Conservation (phyloP, 164 flowering plant species). For the Liquidambar formosana region DNA sequence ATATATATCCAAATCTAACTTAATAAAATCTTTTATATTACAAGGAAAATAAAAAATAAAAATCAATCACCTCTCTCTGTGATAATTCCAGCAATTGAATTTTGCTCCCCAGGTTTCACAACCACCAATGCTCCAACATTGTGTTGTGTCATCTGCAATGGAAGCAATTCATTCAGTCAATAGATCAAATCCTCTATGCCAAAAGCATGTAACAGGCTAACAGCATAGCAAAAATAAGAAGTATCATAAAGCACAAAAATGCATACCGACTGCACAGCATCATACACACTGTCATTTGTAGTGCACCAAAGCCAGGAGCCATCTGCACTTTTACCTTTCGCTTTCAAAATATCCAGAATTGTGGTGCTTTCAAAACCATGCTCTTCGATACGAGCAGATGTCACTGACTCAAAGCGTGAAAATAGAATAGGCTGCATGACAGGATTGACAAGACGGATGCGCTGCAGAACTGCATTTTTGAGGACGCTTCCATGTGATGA, state of each 20-base stretch:
- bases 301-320: conserved; percentile 99
- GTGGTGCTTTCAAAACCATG: conserved; percentile 93
- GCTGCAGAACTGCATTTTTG: conserved; percentile 59
- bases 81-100: conserved; percentile 89
- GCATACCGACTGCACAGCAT: conserved; percentile 92
- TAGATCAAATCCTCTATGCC: not conserved
- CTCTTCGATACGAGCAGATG: conserved; percentile 78
- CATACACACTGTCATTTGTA: conserved; percentile 84
- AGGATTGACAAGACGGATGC: conserved; percentile 46
- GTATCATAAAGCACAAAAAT: conserved; percentile 24
- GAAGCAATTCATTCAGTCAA: not conserved
- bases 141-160: conserved; percentile 72
- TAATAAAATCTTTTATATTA: too few relatives aligned
- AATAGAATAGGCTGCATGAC: conserved; percentile 34
- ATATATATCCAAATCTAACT: not conserved
- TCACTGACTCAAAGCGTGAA: conserved; percentile 43
- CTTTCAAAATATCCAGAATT: conserved; percentile 68
- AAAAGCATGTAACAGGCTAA: not conserved
- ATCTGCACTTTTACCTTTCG: conserved; percentile 87
- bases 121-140: conserved; percentile 99
- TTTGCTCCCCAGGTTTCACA: conserved; percentile 84
- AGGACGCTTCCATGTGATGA: conserved; percentile 48
- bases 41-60: too few relatives aligned
- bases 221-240: not conserved
- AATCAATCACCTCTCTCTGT: conserved; percentile 83